Evolutionary conservation across 2,329 filamentous ascomycete species (phyloP), one percentile per base, ranked within the genome.

Genomic region (Epicoccum sorghinum): DNA sequence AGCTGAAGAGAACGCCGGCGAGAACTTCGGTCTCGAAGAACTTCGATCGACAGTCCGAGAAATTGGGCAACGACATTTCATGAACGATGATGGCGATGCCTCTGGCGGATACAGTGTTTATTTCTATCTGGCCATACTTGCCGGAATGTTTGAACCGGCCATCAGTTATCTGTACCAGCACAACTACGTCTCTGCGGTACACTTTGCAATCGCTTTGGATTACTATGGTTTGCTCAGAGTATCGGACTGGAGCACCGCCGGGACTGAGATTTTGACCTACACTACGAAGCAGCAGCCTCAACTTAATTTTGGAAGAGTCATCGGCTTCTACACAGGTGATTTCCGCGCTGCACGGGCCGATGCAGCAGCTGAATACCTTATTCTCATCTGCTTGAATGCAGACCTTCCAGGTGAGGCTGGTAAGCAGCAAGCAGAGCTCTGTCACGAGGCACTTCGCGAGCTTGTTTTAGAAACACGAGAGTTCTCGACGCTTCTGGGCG

Each of bases 381-480:
- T 88, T 5, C 79, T 99, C 52, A 93, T 99, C 68, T 96, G 91
- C 74, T 85, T 99, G 52, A 98, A 98, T 71, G 85, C 88, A 44
- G 93, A 97, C 72, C 80, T 96, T 38, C 84, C 83, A 24, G 89
- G 88, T 18, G 84, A 90, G 52, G 81, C 88, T 5, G 92, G 91
- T 52, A 86, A 85, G 57, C 87, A 88, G 38, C 93, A 96, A 71
- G 85, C 87, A 47, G 86, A 84, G 42, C 84, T 97, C 33, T 98
- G 93, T 75, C 91, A 97, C 74, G 91, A 96, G 75, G 93, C 92
- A 6, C 81, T 99, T 52, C 90, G 93, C 32, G 95, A 98, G 75
- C 86, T 98, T 51, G 92, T 97, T 24, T 82, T 99, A n/a, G 95
- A 99, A 77, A 96, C 93, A 18, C 87, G 93, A 62, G 95, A 99